These are phyloP conservation scores for Pythium biforme DNA, from an alignment of 352 stramenopile genomes.

Conservation along the genomic window DNA sequence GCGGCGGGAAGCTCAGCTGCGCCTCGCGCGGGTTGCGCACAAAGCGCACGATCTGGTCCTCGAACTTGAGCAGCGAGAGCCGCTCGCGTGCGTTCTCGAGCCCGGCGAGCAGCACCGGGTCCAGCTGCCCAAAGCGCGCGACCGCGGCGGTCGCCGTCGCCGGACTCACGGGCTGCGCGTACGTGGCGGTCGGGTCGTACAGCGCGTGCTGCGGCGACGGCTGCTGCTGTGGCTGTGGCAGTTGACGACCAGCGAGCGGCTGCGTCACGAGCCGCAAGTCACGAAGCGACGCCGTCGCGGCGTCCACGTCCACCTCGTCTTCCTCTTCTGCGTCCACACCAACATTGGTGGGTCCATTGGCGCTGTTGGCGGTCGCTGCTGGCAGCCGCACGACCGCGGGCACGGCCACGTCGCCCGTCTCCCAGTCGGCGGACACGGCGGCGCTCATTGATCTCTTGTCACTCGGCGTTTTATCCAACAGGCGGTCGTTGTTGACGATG, in stretches of 20 bases:
- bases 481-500: constrained; percentile 2
- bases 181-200: constrained; percentile 29
- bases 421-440: constrained; percentile 22
- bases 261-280: constrained; percentile 42
- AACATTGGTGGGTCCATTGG: background rate
- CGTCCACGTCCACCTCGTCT: constrained; percentile 10
- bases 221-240: constrained; percentile 13
- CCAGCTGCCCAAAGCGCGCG: constrained; percentile 48
- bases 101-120: constrained; percentile 73
- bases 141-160: constrained; percentile 55
- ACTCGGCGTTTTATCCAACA: background rate
- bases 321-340: no score
- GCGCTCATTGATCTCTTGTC: constrained; percentile 16
- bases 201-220: constrained; percentile 21
- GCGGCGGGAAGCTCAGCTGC: constrained; percentile 75
- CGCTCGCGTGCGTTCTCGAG: constrained; percentile 82
- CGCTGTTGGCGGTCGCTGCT: background rate
- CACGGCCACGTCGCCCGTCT: constrained; percentile 14
- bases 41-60: constrained; percentile 87
- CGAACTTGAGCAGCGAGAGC: constrained; percentile 81
- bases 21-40: constrained; percentile 56
- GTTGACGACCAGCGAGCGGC: no score
- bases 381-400: constrained; percentile 2
- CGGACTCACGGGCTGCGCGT: constrained; percentile 43
- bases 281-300: constrained; percentile 32